These are phyloP conservation scores for Metarhizium album DNA, from an alignment of 2,329 filamentous ascomycete genomes.

Conservation along the genomic window DNA sequence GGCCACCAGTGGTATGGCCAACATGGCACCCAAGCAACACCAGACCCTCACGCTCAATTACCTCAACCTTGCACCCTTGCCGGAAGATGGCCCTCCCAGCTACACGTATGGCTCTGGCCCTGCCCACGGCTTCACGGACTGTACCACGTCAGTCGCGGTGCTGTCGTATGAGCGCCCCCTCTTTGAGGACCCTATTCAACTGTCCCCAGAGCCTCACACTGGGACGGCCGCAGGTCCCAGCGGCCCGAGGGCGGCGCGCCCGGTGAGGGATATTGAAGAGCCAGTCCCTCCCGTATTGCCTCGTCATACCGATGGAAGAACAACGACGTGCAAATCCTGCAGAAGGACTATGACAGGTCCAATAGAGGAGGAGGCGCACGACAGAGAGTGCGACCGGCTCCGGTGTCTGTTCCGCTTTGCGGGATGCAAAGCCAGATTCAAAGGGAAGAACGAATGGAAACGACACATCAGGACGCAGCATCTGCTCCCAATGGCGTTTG, in stretches of 20 bases:
- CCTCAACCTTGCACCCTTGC: not conserved
- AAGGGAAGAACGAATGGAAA: slow-evolving; percentile 91
- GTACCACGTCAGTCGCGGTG: not conserved
- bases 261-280: not conserved
- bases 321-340: not conserved
- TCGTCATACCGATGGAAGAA: slow-evolving; percentile 3
- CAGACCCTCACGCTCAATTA: not conserved
- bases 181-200: not conserved
- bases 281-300: not conserved
- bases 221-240: not conserved
- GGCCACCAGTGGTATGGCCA: not conserved
- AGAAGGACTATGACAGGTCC: slow-evolving; percentile 19
- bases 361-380: not conserved
- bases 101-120: not conserved
- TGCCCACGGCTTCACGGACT: not conserved
- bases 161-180: not conserved
- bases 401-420: slow-evolving; percentile 70
- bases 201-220: not conserved
- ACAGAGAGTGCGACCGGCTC: slow-evolving; percentile 31
- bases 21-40: not conserved
- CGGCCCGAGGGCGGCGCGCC: not conserved
- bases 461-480: slow-evolving; percentile 77
- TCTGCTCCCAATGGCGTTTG: slow-evolving; percentile 61
- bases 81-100: not conserved
- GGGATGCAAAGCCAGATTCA: slow-evolving; percentile 62